Percentiles rank a stretch among this genome's conserved stretches.
These are phyloP conservation scores for Picea sitchensis DNA, from an alignment of 75 land plant genomes.

Conservation along the genomic window DNA sequence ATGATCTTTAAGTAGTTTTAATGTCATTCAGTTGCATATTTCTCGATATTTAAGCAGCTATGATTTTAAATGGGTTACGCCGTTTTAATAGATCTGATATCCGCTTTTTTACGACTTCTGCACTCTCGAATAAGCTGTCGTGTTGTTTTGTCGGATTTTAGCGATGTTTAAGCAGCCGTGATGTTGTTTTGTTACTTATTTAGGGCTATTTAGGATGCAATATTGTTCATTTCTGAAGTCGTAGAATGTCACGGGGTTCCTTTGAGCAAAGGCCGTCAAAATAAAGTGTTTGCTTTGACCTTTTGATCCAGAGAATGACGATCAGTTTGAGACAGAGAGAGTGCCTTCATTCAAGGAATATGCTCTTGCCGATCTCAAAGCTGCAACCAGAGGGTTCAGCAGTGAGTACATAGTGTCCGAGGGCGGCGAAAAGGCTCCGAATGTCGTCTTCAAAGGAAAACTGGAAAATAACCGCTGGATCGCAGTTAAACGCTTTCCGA, in stretches of 20 bases:
- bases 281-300: not conserved
- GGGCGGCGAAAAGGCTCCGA: conserved; percentile 95
- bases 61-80: not conserved
- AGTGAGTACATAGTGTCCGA: conserved; percentile 83
- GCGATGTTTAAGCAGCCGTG: not conserved
- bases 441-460: conserved; percentile 81
- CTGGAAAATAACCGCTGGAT: conserved; percentile 67
- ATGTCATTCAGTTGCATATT: not conserved
- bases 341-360: conserved; percentile 77
- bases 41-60: not conserved
- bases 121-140: not conserved
- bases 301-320: conserved; percentile 39
- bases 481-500: conserved; percentile 87
- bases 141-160: not conserved
- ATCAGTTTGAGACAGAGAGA: conserved; percentile 31
- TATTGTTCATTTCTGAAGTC: not conserved
- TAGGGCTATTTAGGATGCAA: not conserved
- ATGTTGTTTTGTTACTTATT: not conserved
- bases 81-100: not conserved
- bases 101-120: too few species aligned
- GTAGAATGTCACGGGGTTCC: not conserved
- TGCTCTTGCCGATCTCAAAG: conserved; percentile 51
- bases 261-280: not conserved
- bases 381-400: conserved; percentile 82
- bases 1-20: not conserved